Base-by-base conservation (phyloP, 805 yeast genomes). In the Kodamaea restingae region DNA sequence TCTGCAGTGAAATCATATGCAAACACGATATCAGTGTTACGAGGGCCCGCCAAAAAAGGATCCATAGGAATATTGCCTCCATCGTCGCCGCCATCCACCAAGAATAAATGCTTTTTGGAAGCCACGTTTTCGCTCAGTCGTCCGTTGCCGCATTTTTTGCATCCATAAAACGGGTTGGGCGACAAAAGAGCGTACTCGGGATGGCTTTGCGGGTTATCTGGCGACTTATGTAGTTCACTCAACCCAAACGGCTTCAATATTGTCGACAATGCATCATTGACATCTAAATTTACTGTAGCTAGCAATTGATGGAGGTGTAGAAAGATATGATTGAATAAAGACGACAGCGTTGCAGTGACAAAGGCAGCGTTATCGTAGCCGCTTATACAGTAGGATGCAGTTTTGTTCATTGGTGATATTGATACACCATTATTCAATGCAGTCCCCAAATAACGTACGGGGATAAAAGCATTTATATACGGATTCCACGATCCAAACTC, bases 401-500 rank as follows among this genome's bases (percentile, higher is more conserved):
- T 52, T 1, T 51, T 52, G 9, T 55, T 44, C 5, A 58, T 41
- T 12, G 47, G 49, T 27, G 45, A 46, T 1, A 45, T 39, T 0
- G 80, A 63, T 8, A 41, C 44, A 0, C 85, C 85, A 33, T 67
- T 59, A 18, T 45, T 42, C 7, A 79, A 51, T 2, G 57, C 39
- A 0, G 83, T 63, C 0, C 87, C 87, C 18, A 81, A 53, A 47
- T 70, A 80, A 42, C 66, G 67, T 29, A 73, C 47, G n/a, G 73
- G 66, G 3, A 72, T 61, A 46, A 81, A 81, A 4, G 75, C 61
- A 26, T 65, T 57, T 24, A 73, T 46, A 29, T 56, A 55, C 10
- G 61, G 44, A 45, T 79, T 83, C 84, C 85, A 81, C 0, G 83
- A 76, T 0, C 87, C 87, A 61, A 80, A 80, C 41, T 81, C 88